phyloP scores from a whole-genome alignment of 768 basidiomycete species.

The Hortiboletus flavorubellus region DNA sequence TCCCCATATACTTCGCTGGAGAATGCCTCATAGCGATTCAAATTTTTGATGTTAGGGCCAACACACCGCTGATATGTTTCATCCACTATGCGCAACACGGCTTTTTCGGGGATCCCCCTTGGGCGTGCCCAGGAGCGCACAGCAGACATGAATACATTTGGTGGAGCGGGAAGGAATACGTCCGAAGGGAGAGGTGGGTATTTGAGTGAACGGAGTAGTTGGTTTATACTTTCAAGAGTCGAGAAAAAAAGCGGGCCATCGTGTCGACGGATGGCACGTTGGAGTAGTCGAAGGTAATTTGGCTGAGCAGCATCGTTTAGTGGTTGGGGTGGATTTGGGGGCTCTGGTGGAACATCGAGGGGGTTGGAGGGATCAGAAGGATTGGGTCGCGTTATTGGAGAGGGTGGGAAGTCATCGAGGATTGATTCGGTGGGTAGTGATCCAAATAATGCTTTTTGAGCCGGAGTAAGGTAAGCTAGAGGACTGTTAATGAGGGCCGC shows the following conservation, averaged over 20 bases:
- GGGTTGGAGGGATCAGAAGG: constrained; percentile 31
- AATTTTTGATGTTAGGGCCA: constrained; percentile 79
- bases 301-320: constrained; percentile 16
- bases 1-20: constrained; percentile 89
- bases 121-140: constrained; percentile 42
- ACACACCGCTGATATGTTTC: constrained; percentile 94
- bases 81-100: constrained; percentile 75
- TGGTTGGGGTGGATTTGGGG: constrained; percentile 19
- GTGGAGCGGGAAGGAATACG: constrained; percentile 40
- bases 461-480: constrained; percentile 63
- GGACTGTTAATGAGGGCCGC: constrained; percentile 8
- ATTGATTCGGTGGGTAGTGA: constrained; percentile 48
- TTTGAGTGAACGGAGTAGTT: constrained; percentile 59
- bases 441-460: constrained; percentile 66
- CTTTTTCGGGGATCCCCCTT: constrained; percentile 56
- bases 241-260: constrained; percentile 72
- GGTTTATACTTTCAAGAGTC: constrained; percentile 61
- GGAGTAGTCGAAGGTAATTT: constrained; percentile 56
- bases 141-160: constrained; percentile 48
- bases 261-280: constrained; percentile 63
- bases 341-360: constrained; percentile 29
- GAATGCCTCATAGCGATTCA: constrained; percentile 81
- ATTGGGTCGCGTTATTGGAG: constrained; percentile 32
- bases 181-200: constrained; percentile 57
- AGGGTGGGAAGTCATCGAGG: constrained; percentile 25